Evolutionary conservation across 2,329 filamentous ascomycete species (phyloP).

Genomic region (Diaporthe citri): DNA sequence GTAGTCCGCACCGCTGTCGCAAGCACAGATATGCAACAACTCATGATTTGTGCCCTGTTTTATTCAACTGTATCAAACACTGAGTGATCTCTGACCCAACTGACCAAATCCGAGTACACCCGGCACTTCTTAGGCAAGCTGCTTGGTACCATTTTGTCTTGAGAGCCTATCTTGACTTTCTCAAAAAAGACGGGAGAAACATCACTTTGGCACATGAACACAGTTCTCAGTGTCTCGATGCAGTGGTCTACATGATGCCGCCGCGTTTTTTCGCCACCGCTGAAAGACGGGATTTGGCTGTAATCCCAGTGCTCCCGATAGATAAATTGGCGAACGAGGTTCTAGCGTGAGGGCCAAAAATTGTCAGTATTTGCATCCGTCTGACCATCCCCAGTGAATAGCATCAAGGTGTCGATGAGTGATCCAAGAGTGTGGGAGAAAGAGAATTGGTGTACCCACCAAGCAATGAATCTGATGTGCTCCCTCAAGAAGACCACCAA

Average conservation of each 20-base stretch:
- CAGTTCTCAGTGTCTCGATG: conserved; percentile 3
- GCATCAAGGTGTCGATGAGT: not conserved
- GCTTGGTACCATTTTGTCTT: not conserved
- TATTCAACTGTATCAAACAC: conserved; percentile 1
- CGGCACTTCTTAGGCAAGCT: not conserved
- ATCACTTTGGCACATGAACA: conserved; percentile 4
- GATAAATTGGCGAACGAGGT: not conserved
- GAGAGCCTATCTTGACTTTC: not conserved
- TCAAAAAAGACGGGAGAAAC: not conserved
- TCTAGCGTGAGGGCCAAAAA: not conserved
- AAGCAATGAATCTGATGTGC: not conserved
- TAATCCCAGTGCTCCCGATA: not conserved
- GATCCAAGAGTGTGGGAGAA: not conserved
- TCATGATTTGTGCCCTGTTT: not conserved
- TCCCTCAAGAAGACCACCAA: not conserved
- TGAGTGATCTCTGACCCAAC: not conserved
- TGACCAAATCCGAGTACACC: not conserved
- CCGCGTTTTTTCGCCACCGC: not conserved
- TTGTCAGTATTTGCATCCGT: not conserved
- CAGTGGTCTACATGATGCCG: not conserved
- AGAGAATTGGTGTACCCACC: not conserved
- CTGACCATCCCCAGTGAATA: not conserved
- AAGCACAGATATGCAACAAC: not conserved
- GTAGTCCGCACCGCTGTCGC: not conserved
- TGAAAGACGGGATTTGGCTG: not conserved